Percentiles rank a stretch among this genome's conserved stretches.
phyloP scores from a whole-genome alignment of 805 yeast genomes.

The Kodamaea hsintzibuensis region DNA sequence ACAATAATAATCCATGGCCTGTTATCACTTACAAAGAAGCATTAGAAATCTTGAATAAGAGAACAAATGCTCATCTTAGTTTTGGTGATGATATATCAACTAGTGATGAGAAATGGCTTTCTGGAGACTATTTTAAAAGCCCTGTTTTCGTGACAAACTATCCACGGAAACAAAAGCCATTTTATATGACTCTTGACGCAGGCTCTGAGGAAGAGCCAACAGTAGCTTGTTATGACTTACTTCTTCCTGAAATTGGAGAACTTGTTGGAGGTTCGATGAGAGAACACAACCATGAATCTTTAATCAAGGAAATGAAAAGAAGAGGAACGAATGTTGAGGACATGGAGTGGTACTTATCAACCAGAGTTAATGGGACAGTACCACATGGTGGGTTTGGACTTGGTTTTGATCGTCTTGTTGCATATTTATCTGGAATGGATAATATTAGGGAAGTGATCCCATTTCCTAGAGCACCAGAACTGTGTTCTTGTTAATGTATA shows the following conservation, averaged over 20 bases:
- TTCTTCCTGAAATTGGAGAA: slow-evolving; percentile 92
- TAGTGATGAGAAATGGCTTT: slow-evolving; percentile 90
- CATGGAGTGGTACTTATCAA: slow-evolving; percentile 77
- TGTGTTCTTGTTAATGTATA: slow-evolving; percentile 31
- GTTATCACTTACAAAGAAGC: slow-evolving; percentile 78
- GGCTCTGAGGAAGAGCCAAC: slow-evolving; percentile 40
- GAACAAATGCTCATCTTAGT: neutral
- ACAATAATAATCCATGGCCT: slow-evolving; percentile 52
- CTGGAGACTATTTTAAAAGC: slow-evolving; percentile 61
- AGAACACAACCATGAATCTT: slow-evolving; percentile 58
- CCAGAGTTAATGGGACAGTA: slow-evolving; percentile 73
- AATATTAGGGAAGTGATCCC: slow-evolving; percentile 87
- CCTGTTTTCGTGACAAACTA: slow-evolving; percentile 92
- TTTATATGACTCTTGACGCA: slow-evolving; percentile 72
- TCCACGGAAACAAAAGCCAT: slow-evolving; percentile 78
- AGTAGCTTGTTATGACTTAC: slow-evolving; percentile 86
- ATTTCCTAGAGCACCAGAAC: slow-evolving; percentile 70
- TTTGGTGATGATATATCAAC: slow-evolving; percentile 69
- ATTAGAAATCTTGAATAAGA: slow-evolving; percentile 43
- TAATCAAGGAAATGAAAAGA: slow-evolving; percentile 50
- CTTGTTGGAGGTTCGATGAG: slow-evolving; percentile 93
- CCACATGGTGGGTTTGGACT: slow-evolving; percentile 98
- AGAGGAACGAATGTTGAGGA: slow-evolving; percentile 60
- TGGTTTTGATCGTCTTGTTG: slow-evolving; percentile 85
- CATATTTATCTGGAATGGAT: slow-evolving; percentile 69